Conservation (phyloP, 2,329 filamentous ascomycete species). For the Pseudocercospora ulei region DNA sequence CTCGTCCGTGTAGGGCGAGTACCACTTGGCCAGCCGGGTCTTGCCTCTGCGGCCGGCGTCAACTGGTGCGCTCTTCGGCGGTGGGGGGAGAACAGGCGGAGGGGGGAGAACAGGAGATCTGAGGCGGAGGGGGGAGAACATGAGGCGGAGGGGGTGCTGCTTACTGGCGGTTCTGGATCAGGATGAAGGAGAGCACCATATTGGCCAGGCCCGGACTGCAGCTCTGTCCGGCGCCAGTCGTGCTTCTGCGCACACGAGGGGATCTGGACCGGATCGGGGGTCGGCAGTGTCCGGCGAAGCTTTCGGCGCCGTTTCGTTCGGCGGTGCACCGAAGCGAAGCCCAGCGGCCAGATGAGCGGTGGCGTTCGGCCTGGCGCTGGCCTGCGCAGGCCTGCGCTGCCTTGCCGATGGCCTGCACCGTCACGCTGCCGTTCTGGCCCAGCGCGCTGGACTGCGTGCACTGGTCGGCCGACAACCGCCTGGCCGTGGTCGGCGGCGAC, state of each 20-base stretch:
- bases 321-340: too few relatives aligned
- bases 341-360: too few relatives aligned
- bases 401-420: constrained; percentile 22
- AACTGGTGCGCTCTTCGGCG: too few relatives aligned
- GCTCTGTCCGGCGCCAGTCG: neutral
- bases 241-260: neutral
- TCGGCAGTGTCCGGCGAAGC: too few relatives aligned
- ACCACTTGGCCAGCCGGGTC: constrained; percentile 97
- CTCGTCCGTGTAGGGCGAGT: constrained; percentile 94
- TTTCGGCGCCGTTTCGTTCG: too few relatives aligned
- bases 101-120: too few relatives aligned
- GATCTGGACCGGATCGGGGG: too few relatives aligned
- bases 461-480: constrained; percentile 51
- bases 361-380: too few relatives aligned
- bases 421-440: constrained; percentile 40
- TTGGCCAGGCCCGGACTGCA: constrained; percentile 19
- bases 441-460: constrained; percentile 46
- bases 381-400: too few relatives aligned
- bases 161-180: constrained; percentile 83
- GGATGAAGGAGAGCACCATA: constrained; percentile 71
- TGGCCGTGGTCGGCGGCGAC: constrained; percentile 50
- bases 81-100: constrained; percentile 16
- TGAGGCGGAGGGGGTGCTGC: constrained; percentile 6
- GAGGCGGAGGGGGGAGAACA: constrained; percentile 18
- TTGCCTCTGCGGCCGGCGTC: constrained; percentile 82